Percentiles rank a stretch among this genome's conserved stretches.
Evolutionary conservation across 2,329 filamentous ascomycete genomes (phyloP).

Genomic region (Hypoxylon sp.): DNA sequence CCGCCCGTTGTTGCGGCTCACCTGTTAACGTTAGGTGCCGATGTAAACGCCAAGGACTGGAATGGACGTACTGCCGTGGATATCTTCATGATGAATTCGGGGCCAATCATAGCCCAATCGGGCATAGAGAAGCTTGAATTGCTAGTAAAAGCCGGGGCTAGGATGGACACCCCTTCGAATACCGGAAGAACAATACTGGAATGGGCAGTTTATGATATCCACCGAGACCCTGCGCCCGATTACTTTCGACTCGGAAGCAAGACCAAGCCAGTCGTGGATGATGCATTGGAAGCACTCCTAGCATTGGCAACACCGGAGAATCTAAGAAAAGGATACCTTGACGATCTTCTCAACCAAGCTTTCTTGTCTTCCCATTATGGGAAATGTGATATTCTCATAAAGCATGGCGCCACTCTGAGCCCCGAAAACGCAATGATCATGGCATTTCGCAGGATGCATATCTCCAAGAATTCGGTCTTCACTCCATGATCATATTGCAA

Average conservation of each 20-base stretch:
- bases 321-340: neutral
- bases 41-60: neutral
- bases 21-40: constrained; percentile 15
- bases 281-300: neutral
- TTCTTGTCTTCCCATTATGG: neutral
- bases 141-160: constrained; percentile 2
- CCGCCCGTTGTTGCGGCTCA: neutral
- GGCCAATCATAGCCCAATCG: neutral
- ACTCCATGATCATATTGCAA: neutral
- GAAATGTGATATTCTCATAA: neutral
- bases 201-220: neutral
- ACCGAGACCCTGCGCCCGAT: too few species aligned
- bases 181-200: neutral
- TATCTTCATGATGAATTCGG: neutral
- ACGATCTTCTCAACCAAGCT: neutral
- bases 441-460: neutral
- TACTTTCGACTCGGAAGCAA: too few species aligned
- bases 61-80: neutral
- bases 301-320: neutral
- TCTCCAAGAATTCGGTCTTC: neutral
- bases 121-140: neutral
- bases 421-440: neutral
- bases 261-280: neutral
- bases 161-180: neutral
- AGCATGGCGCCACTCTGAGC: neutral